Evolutionary conservation across 2,329 filamentous ascomycete genomes (phyloP).

Genomic region (Monilinia vaccinii-corymbosi): DNA sequence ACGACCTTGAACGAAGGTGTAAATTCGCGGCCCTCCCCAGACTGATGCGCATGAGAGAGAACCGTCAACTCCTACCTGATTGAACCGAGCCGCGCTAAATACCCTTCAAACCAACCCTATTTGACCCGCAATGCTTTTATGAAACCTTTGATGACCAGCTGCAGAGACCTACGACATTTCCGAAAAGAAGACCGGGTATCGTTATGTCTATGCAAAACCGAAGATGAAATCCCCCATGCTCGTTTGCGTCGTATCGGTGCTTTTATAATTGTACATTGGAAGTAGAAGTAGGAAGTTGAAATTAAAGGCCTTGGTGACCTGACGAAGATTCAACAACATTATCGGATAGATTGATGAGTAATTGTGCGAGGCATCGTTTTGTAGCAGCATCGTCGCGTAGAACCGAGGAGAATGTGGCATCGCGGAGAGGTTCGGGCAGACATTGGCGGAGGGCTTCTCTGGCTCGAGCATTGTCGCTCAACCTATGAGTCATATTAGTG

Average conservation of each 20-base stretch:
- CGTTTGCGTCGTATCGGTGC: constrained; percentile 18
- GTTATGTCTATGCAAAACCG: constrained; percentile 29
- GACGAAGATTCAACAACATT: constrained; percentile 49
- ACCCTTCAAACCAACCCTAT: constrained; percentile 19
- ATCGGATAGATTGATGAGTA: constrained; percentile 92
- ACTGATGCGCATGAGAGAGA: neutral
- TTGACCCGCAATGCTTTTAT: constrained; percentile 24
- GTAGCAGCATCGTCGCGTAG: constrained; percentile 95
- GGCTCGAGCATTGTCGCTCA: constrained; percentile 93
- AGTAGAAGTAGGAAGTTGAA: constrained; percentile 4
- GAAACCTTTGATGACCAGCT: constrained; percentile 22
- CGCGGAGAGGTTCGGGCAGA: constrained; percentile 93
- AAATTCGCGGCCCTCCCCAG: constrained; percentile 12
- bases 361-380: constrained; percentile 93
- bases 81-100: constrained; percentile 14
- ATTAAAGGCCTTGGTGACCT: constrained; percentile 28
- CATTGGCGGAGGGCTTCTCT: constrained; percentile 93
- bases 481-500: constrained; percentile 38
- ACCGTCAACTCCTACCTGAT: constrained; percentile 11
- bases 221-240: constrained; percentile 23
- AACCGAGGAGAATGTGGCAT: constrained; percentile 94
- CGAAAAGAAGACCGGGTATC: constrained; percentile 29
- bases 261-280: constrained; percentile 27
- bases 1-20: constrained; percentile 12
- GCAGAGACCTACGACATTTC: constrained; percentile 19